These are phyloP conservation scores for Microcos paniculata DNA, from an alignment of 345 rosid species.

Conservation along the genomic window DNA sequence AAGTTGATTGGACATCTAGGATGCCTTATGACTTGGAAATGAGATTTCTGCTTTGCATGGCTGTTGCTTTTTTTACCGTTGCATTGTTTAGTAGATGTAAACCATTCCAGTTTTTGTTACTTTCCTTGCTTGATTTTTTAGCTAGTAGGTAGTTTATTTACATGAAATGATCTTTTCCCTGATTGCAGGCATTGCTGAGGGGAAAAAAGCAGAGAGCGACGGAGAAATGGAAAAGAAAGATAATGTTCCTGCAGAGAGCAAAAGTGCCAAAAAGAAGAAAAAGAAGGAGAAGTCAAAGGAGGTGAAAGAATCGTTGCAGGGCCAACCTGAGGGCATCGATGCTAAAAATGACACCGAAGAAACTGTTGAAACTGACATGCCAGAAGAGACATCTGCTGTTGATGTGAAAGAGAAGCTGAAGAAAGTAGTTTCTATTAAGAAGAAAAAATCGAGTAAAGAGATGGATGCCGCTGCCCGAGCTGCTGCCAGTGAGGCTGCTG, in stretches of 20 bases:
- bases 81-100: neutral
- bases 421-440: constrained; percentile 54
- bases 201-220: constrained; percentile 36
- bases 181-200: constrained; percentile 28
- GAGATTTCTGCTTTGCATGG: too few relatives aligned
- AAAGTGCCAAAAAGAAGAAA: constrained; percentile 70
- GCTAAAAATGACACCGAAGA: constrained; percentile 27
- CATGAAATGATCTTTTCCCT: neutral
- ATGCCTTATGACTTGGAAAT: neutral
- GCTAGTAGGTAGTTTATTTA: neutral
- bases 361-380: constrained; percentile 31
- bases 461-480: constrained; percentile 67
- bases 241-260: constrained; percentile 54
- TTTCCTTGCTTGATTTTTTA: neutral
- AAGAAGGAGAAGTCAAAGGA: constrained; percentile 69
- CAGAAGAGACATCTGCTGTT: constrained; percentile 43
- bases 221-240: constrained; percentile 61
- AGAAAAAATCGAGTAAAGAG: constrained; percentile 83
- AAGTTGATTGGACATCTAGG: neutral
- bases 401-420: constrained; percentile 69
- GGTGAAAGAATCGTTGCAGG: constrained; percentile 50
- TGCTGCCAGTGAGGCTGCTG: constrained; percentile 78
- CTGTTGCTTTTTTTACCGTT: neutral
- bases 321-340: constrained; percentile 32
- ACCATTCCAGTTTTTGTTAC: neutral